phyloP scores from a whole-genome alignment of 2,329 filamentous ascomycete genomes.

The Fusarium globosum region DNA sequence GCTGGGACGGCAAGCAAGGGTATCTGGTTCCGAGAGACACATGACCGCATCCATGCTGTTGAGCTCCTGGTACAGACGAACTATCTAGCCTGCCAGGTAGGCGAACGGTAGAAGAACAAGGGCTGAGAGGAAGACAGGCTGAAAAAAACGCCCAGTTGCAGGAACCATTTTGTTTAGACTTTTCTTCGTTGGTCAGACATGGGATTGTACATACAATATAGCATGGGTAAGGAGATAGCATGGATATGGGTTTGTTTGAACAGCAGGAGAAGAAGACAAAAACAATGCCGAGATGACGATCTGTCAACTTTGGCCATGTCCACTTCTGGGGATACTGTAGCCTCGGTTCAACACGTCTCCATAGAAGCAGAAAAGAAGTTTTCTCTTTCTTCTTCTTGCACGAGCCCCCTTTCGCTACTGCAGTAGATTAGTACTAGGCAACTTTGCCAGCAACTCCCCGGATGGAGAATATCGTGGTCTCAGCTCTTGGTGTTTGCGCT shows the following conservation, averaged over 20 bases:
- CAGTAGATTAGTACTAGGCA: background rate
- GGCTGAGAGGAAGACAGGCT: conserved; percentile 18
- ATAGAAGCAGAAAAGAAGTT: conserved; percentile 5
- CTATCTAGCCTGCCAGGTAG: background rate
- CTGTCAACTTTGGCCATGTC: background rate
- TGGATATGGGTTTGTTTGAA: background rate
- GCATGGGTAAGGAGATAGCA: background rate
- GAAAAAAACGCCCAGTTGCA: conserved; percentile 26
- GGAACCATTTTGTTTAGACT: conserved; percentile 5
- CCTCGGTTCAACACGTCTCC: background rate
- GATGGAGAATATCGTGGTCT: conserved; percentile 13
- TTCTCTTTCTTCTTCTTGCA: conserved; percentile 1
- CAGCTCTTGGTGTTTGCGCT: conserved; percentile 6
- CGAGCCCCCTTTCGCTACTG: background rate
- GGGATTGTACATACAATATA: background rate
- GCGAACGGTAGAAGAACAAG: conserved; percentile 8
- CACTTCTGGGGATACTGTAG: conserved; percentile 2
- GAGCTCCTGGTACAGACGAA: background rate
- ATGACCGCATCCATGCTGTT: background rate
- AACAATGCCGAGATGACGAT: conserved; percentile 21
- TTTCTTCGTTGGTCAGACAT: conserved; percentile 1
- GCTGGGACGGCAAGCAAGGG: conserved; percentile 36
- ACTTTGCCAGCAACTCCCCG: conserved; percentile 1
- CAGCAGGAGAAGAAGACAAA: conserved; percentile 3
- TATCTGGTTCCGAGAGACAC: conserved; percentile 10